Evolutionary conservation across 768 basidiomycete species (phyloP).

Genomic region (Ramaria rubella): DNA sequence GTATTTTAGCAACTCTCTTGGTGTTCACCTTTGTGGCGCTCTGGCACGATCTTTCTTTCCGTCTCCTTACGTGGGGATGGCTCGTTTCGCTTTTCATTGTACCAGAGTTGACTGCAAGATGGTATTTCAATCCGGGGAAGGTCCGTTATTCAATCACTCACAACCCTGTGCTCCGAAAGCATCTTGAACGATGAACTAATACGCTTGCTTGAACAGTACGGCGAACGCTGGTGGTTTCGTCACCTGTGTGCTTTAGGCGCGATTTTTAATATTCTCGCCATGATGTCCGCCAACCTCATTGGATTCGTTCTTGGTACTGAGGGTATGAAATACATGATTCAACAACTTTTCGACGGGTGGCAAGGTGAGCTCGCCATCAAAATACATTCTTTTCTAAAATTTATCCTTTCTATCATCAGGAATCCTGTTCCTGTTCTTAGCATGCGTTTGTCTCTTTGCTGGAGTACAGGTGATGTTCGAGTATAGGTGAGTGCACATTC

Average conservation of each 20-base stretch:
- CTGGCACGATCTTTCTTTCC: constrained; percentile 93
- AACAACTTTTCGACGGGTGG: constrained; percentile 54
- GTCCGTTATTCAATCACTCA: constrained; percentile 34
- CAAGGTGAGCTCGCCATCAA: constrained; percentile 41
- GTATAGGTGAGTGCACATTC: constrained; percentile 57
- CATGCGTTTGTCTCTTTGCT: constrained; percentile 64
- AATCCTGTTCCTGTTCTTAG: constrained; percentile 53
- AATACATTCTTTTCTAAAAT: constrained; percentile 7
- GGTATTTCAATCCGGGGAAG: constrained; percentile 54
- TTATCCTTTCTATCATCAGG: constrained; percentile 36
- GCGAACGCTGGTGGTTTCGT: constrained; percentile 67
- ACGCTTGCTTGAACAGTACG: constrained; percentile 46
- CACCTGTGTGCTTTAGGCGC: constrained; percentile 80
- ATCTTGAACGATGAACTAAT: no score
- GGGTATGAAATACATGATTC: constrained; percentile 61
- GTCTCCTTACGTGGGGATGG: constrained; percentile 94
- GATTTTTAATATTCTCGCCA: constrained; percentile 75
- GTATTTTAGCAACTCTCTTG: constrained; percentile 58
- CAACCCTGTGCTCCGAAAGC: neutral
- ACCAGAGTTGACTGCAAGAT: constrained; percentile 68
- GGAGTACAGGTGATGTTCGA: constrained; percentile 94
- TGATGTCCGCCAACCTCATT: constrained; percentile 90
- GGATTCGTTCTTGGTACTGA: constrained; percentile 91
- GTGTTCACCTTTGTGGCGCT: constrained; percentile 96
- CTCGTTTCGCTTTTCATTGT: constrained; percentile 84